Percentiles rank a stretch among this genome's conserved stretches.
phyloP scores from a whole-genome alignment of 495 filamentous ascomycete species.

The Amniculicola lignicola region DNA sequence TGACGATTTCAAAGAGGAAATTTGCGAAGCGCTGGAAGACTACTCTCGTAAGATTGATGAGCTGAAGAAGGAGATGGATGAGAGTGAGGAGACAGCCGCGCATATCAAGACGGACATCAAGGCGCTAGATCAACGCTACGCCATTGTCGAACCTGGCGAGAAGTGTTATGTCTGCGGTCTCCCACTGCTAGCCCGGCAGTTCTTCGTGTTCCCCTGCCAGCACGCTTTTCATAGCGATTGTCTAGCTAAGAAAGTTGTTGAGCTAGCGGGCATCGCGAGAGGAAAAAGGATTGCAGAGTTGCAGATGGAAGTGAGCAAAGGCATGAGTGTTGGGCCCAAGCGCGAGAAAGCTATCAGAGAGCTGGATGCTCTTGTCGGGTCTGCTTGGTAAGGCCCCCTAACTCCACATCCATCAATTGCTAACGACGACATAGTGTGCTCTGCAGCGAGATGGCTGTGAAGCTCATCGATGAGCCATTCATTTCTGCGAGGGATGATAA shows the following conservation, averaged over 20 bases:
- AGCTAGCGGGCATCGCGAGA: slow-evolving; percentile 68
- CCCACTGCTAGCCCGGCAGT: slow-evolving; percentile 81
- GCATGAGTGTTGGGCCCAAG: slow-evolving; percentile 58
- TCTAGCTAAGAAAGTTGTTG: slow-evolving; percentile 75
- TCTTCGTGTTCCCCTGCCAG: slow-evolving; percentile 98
- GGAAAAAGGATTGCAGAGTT: slow-evolving; percentile 78
- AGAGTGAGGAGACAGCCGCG: slow-evolving; percentile 76
- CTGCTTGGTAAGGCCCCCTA: slow-evolving; percentile 61
- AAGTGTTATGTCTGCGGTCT: slow-evolving; percentile 83
- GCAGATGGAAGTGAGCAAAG: slow-evolving; percentile 73
- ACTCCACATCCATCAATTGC: neutral
- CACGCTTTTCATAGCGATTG: slow-evolving; percentile 97
- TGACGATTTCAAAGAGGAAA: slow-evolving; percentile 98
- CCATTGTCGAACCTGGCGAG: slow-evolving; percentile 95
- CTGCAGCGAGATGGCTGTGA: slow-evolving; percentile 91
- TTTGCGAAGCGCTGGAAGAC: slow-evolving; percentile 86
- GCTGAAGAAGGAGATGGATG: slow-evolving; percentile 95
- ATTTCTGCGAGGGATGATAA: slow-evolving; percentile 64
- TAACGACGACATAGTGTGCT: slow-evolving; percentile 58
- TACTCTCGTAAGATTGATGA: slow-evolving; percentile 86
- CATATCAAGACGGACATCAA: slow-evolving; percentile 86
- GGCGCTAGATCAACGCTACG: slow-evolving; percentile 80
- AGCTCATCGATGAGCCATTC: slow-evolving; percentile 89
- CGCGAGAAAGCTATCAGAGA: slow-evolving; percentile 84
- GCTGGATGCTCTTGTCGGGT: slow-evolving; percentile 80